phyloP scores from a whole-genome alignment of 805 yeast genomes.

The Candida xyloterini region DNA sequence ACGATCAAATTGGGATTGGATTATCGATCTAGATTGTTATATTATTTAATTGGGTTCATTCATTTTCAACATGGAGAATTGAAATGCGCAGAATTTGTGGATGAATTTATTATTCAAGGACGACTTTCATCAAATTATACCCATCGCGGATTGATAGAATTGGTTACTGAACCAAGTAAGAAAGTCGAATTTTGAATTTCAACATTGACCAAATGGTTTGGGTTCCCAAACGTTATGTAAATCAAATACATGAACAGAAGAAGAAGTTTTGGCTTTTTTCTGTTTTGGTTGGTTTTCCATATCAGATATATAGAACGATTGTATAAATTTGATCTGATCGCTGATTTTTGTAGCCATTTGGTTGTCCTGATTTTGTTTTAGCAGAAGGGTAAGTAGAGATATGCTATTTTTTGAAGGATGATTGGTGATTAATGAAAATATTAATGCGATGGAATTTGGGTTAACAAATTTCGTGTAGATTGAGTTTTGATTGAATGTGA shows the following conservation, averaged over 20 bases:
- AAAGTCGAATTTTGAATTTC: slow-evolving; percentile 1
- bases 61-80: slow-evolving; percentile 22
- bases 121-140: slow-evolving; percentile 17
- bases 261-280: slow-evolving; percentile 5
- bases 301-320: slow-evolving; percentile 23
- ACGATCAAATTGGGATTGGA: slow-evolving; percentile 19
- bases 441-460: slow-evolving; percentile 8
- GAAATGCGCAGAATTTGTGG: slow-evolving; percentile 22
- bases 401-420: slow-evolving; percentile 7
- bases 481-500: slow-evolving; percentile 22
- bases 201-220: slow-evolving; percentile 48
- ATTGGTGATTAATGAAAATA: slow-evolving; percentile 13
- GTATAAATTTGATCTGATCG: slow-evolving; percentile 21
- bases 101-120: slow-evolving; percentile 30
- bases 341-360: slow-evolving; percentile 11
- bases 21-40: slow-evolving; percentile 21
- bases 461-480: slow-evolving; percentile 21
- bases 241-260: slow-evolving; percentile 29
- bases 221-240: slow-evolving; percentile 45
- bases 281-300: slow-evolving; percentile 4
- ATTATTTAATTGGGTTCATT: slow-evolving; percentile 28
- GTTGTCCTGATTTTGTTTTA: slow-evolving; percentile 8
- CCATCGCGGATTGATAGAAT: slow-evolving; percentile 29
- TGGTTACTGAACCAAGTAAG: slow-evolving; percentile 10
- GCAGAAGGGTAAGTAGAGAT: slow-evolving; percentile 5